Conservation (phyloP, 352 stramenopile species). For the Phytophthora europaea region DNA sequence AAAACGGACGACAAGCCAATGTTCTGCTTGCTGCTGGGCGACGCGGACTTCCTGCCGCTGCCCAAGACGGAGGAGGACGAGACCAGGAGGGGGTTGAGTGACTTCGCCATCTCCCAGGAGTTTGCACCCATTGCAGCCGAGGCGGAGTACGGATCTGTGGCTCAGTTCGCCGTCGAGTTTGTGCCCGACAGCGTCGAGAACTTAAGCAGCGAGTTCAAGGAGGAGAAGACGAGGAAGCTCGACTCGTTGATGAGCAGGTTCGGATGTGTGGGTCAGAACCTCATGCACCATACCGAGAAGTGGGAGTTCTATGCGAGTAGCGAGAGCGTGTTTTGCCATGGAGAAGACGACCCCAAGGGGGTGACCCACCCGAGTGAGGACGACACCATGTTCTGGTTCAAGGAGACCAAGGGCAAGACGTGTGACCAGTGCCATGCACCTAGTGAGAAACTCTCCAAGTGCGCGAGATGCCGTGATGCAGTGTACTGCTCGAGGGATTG, state of each 20-base stretch:
- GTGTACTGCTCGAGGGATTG: conserved; percentile 88
- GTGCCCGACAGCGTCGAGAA: conserved; percentile 37
- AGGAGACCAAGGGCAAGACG: conserved; percentile 61
- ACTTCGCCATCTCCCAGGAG: conserved; percentile 84
- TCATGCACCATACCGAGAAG: conserved; percentile 88
- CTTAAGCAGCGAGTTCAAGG: conserved; percentile 40
- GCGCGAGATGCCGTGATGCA: conserved; percentile 70
- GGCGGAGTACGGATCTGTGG: conserved; percentile 59
- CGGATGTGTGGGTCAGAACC: conserved; percentile 74
- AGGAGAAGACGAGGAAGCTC: conserved; percentile 49
- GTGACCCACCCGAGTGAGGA: conserved; percentile 61
- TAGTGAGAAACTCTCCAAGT: conserved; percentile 66
- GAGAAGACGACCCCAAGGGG: conserved; percentile 48
- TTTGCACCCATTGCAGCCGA: conserved; percentile 58
- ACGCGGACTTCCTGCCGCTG: conserved; percentile 70
- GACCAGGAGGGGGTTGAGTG: conserved; percentile 68
- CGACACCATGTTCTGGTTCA: conserved; percentile 76
- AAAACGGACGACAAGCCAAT: conserved; percentile 52
- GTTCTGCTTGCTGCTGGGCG: conserved; percentile 76
- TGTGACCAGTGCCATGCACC: conserved; percentile 75
- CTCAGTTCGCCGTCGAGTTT: conserved; percentile 85
- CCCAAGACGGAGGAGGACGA: conserved; percentile 63
- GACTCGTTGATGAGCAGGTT: conserved; percentile 79
- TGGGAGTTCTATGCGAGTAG: conserved; percentile 78
- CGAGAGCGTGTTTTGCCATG: conserved; percentile 51